Conservation (phyloP, 2,329 filamentous ascomycete genomes). For the Botryosphaeria agaves region DNA sequence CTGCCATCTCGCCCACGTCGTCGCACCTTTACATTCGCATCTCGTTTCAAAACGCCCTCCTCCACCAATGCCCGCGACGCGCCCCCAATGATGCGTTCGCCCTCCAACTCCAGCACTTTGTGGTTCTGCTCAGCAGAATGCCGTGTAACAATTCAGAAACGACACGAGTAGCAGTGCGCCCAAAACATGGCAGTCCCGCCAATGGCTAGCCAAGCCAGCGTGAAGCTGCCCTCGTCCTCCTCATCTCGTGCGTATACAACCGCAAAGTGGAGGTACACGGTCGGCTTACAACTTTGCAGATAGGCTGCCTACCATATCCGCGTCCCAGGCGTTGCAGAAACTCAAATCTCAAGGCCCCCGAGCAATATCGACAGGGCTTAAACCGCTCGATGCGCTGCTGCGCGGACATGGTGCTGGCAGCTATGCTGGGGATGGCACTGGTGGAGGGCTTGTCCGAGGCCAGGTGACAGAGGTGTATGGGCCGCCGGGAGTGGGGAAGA, state of each 20-base stretch:
- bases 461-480: conserved; percentile 80
- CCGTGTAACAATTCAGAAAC: no score
- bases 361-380: conserved; percentile 28
- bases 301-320: conserved; percentile 59
- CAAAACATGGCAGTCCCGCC: no score
- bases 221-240: conserved; percentile 14
- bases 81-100: no score
- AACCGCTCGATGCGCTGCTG: conserved; percentile 27
- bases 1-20: no score
- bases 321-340: conserved; percentile 50
- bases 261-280: background rate
- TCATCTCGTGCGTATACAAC: conserved; percentile 17
- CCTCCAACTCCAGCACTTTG: no score
- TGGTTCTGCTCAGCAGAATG: no score
- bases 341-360: conserved; percentile 33
- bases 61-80: no score
- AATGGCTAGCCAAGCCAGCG: conserved; percentile 15
- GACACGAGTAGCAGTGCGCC: no score
- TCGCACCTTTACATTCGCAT: no score
- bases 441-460: conserved; percentile 51
- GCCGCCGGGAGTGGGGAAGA: conserved; percentile 74
- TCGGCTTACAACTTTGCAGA: conserved; percentile 28
- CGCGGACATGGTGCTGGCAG: conserved; percentile 12
- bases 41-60: no score
- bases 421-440: conserved; percentile 6